These are phyloP conservation scores for Lachancea thermotolerans DNA, from an alignment of 805 yeast genomes.

Conservation along the genomic window DNA sequence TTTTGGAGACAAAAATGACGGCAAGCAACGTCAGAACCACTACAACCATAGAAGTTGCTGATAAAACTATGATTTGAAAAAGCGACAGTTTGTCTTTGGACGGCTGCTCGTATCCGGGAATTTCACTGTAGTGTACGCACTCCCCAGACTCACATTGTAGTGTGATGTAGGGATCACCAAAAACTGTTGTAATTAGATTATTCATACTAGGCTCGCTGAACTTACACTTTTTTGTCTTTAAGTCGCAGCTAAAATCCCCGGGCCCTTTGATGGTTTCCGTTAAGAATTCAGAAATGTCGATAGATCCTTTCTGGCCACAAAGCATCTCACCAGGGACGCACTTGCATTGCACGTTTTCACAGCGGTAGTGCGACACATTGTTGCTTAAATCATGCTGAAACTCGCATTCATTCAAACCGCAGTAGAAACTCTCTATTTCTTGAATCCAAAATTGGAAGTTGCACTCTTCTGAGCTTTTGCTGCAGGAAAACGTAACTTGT, in stretches of 20 bases:
- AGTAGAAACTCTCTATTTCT: conserved; percentile 80
- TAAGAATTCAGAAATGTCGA: conserved; percentile 88
- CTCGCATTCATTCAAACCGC: conserved; percentile 71
- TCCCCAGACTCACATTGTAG: conserved; percentile 80
- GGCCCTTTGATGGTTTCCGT: conserved; percentile 90
- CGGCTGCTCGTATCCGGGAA: conserved; percentile 84
- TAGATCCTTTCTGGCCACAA: conserved; percentile 91
- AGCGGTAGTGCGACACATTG: conserved; percentile 69
- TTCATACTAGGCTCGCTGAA: conserved; percentile 97
- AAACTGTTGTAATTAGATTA: conserved; percentile 78
- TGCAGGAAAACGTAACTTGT: conserved; percentile 88
- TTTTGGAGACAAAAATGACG: conserved; percentile 43
- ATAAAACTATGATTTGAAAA: conserved; percentile 39
- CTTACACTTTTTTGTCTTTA: conserved; percentile 52
- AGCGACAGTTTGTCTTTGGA: conserved; percentile 40
- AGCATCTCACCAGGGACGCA: conserved; percentile 90
- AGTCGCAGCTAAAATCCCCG: conserved; percentile 81
- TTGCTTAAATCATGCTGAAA: conserved; percentile 54
- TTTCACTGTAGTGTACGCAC: conserved; percentile 84
- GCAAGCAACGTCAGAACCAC: conserved; percentile 27
- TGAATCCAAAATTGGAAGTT: conserved; percentile 97
- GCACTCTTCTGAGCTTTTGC: conserved; percentile 56
- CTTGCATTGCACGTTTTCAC: conserved; percentile 73
- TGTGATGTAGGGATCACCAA: conserved; percentile 91
- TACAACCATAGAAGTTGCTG: conserved; percentile 34